These are phyloP conservation scores for Quercus phellos DNA, from an alignment of 331 rosid genomes.

Conservation along the genomic window DNA sequence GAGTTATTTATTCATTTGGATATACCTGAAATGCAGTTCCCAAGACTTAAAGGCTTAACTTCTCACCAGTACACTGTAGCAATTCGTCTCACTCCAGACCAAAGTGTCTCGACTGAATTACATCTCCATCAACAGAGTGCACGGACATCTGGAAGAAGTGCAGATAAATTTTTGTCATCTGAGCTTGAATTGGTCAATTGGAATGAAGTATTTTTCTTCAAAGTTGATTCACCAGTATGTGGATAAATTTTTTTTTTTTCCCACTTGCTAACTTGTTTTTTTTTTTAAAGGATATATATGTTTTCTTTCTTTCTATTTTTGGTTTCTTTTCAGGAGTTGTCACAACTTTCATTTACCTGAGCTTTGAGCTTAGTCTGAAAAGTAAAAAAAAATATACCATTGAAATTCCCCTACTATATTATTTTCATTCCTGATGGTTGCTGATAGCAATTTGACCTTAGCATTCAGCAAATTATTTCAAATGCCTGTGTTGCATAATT, in stretches of 20 bases:
- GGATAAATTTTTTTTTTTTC: conserved; percentile 3
- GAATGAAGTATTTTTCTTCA: conserved; percentile 95
- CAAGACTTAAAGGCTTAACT: conserved; percentile 51
- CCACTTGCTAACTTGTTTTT: background rate
- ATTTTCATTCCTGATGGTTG: background rate
- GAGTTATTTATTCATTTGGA: background rate
- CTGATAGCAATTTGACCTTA: background rate
- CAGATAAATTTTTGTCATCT: conserved; percentile 41
- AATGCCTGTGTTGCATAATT: background rate
- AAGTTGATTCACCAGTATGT: conserved; percentile 80
- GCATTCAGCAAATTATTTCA: too few species aligned
- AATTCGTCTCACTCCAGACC: conserved; percentile 63
- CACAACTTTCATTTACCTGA: background rate
- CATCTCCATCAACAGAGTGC: conserved; percentile 74
- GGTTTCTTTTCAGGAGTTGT: background rate
- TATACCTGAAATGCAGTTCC: conserved; percentile 57
- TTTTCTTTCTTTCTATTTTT: background rate
- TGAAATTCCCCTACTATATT: background rate
- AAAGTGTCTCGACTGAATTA: conserved; percentile 34
- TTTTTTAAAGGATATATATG: background rate
- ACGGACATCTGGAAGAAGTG: conserved; percentile 75
- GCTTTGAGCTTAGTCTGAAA: background rate
- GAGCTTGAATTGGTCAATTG: conserved; percentile 72
- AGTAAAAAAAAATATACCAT: background rate
- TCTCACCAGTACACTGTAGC: conserved; percentile 70